A percentile compares a stretch with the other conserved stretches of the same genome.
Evolutionary conservation across 192 early-diverging fungal species (phyloP).

Genomic region (Coemansia sp.): DNA sequence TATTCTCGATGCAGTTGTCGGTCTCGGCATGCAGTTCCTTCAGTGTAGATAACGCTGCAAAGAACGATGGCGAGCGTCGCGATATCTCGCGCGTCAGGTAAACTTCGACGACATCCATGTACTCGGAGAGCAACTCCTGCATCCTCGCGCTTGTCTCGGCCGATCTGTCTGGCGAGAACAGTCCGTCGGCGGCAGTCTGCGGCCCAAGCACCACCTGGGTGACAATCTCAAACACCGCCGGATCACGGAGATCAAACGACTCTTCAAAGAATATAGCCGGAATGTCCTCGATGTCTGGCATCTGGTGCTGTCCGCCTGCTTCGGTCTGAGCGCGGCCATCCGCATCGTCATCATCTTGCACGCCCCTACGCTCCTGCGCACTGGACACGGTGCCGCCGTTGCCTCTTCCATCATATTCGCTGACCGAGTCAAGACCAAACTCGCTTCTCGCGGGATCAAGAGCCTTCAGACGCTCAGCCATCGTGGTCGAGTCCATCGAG

Average conservation of each 20-base stretch:
- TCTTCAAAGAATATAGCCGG: slow-evolving; percentile 86
- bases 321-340: not conserved
- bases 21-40: slow-evolving; percentile 93
- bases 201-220: slow-evolving; percentile 68
- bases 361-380: slow-evolving; percentile 8
- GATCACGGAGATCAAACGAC: slow-evolving; percentile 86
- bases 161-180: slow-evolving; percentile 48
- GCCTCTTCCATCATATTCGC: slow-evolving; percentile 38
- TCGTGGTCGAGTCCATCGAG: slow-evolving; percentile 56
- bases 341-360: not conserved
- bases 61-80: slow-evolving; percentile 91
- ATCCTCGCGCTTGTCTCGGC: slow-evolving; percentile 68
- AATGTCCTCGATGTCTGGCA: slow-evolving; percentile 78
- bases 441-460: slow-evolving; percentile 54
- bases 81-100: slow-evolving; percentile 95
- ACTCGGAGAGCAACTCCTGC: slow-evolving; percentile 88
- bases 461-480: slow-evolving; percentile 51
- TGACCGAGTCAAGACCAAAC: slow-evolving; percentile 57
- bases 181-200: slow-evolving; percentile 50
- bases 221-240: slow-evolving; percentile 82
- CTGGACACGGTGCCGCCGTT: slow-evolving; percentile 10
- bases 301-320: not conserved
- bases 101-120: slow-evolving; percentile 91
- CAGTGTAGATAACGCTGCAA: slow-evolving; percentile 89
- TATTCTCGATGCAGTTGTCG: slow-evolving; percentile 83